Evolutionary conservation across 179 eudicot species (phyloP), one percentile per base, ranked within the genome.

Genomic region (Silene coronaria): DNA sequence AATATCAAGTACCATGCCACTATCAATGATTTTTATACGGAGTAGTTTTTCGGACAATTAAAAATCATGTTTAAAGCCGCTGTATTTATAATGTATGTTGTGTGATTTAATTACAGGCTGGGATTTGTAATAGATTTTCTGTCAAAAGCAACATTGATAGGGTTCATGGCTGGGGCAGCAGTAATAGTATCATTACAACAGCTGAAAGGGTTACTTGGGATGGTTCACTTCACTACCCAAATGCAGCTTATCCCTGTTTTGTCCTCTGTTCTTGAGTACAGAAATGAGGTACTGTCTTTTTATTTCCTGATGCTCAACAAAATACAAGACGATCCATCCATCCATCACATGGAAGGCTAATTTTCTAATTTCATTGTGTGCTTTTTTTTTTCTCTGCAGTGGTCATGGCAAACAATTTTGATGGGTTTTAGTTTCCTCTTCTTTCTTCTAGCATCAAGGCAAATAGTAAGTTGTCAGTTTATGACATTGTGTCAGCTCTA

Each of bases 161-260:
- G 97, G 70, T 93, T 93, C 88, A 93, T 84, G 93, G 98, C 93
- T 14, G 98, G 98, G 65, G 98, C 98, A 57, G 97, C 98, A 58
- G 84, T 93, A 28, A 91, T 93, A 66, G 97, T 93, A 27, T 85
- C 97, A 66, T 76, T 93, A 71, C 98, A 93, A 76, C 98, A 93
- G 76, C 85, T 93, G 27, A 93, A 93, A 85, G 98, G 98, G 42
- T 84, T 93, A 51, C 86, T 93, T 53, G 98, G 97, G 75, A 93
- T 91, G 74, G 86, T 81, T 77, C 97, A 91, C 73, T 93, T 93
- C 84, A 93, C 97, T 13, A 76, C 30, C 86, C 87, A 86, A 78
- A 93, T 91, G 98, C 93, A 91, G 76, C 83, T 93, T 38, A 65
- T 91, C 79, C 95, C 95, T 63, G 98, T 93, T 55, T 76, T 93